Percentiles rank a stretch among this genome's conserved stretches.
Conservation (phyloP, 805 yeast genomes). For the Candida arabinofermentans region DNA sequence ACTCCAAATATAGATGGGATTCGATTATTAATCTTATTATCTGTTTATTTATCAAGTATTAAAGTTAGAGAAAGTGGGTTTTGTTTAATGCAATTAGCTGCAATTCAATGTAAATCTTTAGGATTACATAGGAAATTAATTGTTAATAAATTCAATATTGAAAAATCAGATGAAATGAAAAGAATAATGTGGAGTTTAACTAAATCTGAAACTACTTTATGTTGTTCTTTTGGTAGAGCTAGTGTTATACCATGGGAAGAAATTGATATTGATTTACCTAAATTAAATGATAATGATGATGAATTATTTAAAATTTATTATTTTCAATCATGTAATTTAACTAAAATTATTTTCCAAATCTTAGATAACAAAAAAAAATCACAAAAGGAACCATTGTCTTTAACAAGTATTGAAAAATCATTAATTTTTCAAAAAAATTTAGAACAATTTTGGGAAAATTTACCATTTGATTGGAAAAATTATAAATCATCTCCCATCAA, state of each 20-base stretch:
- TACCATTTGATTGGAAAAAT: constrained; percentile 32
- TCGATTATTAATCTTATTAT: constrained; percentile 37
- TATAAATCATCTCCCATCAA: constrained; percentile 29
- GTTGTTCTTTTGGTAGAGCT: constrained; percentile 44
- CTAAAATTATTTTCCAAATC: constrained; percentile 37
- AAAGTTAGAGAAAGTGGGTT: constrained; percentile 47
- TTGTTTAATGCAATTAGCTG: constrained; percentile 43
- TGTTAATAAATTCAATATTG: constrained; percentile 30
- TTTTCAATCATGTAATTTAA: constrained; percentile 31
- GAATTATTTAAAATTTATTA: constrained; percentile 31
- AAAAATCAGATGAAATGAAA: constrained; percentile 37
- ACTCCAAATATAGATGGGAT: constrained; percentile 44
- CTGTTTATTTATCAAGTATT: constrained; percentile 40
- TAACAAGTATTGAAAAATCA: constrained; percentile 38
- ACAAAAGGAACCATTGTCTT: constrained; percentile 36
- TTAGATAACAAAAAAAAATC: constrained; percentile 35
- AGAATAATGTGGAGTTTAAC: constrained; percentile 43
- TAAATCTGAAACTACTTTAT: constrained; percentile 37
- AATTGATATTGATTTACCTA: constrained; percentile 39
- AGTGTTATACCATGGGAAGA: constrained; percentile 42
- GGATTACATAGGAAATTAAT: constrained; percentile 42
- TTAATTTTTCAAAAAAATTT: constrained; percentile 34
- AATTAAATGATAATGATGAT: constrained; percentile 26
- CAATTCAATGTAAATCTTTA: constrained; percentile 44
- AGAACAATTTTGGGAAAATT: constrained; percentile 31